Conservation (phyloP, 306 rosid species). For the Medicago ruthenica region DNA sequence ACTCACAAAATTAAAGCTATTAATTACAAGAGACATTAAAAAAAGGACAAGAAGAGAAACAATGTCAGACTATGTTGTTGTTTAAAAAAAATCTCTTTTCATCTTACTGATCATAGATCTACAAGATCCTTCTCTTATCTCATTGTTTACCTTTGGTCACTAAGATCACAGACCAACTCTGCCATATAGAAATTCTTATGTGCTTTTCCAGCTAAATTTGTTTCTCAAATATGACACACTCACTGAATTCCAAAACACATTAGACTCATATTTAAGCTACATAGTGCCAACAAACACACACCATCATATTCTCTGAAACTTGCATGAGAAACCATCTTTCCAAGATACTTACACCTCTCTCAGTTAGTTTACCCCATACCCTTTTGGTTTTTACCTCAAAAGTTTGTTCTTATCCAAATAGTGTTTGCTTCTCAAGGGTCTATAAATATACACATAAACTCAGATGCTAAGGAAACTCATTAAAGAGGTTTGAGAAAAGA, state of each 20-base stretch:
- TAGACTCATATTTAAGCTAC: slow-evolving; percentile 71
- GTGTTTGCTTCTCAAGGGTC: slow-evolving; percentile 56
- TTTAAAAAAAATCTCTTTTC: slow-evolving; percentile 48
- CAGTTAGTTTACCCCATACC: slow-evolving; percentile 70
- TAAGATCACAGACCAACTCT: slow-evolving; percentile 69
- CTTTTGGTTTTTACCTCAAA: slow-evolving; percentile 54
- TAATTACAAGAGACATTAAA: slow-evolving; percentile 40
- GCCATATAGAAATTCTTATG: slow-evolving; percentile 55
- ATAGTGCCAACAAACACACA: slow-evolving; percentile 41
- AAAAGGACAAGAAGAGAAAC: slow-evolving; percentile 55
- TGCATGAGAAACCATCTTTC: slow-evolving; percentile 54
- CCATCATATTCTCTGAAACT: slow-evolving; percentile 69
- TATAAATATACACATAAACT: slow-evolving; percentile 15
- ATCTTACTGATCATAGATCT: slow-evolving; percentile 57
- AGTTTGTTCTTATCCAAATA: slow-evolving; percentile 56
- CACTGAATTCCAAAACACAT: slow-evolving; percentile 42
- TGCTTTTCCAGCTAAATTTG: slow-evolving; percentile 82
- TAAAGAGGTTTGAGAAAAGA: slow-evolving; percentile 38
- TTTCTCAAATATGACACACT: slow-evolving; percentile 57
- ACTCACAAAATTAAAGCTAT: slow-evolving; percentile 42
- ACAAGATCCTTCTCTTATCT: slow-evolving; percentile 69
- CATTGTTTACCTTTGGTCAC: slow-evolving; percentile 60
- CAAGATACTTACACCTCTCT: slow-evolving; percentile 54
- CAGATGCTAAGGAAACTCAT: background rate
- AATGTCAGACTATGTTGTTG: slow-evolving; percentile 69